These are phyloP conservation scores for Isabelozyma rhagii DNA, from an alignment of 805 yeast genomes.

Conservation along the genomic window DNA sequence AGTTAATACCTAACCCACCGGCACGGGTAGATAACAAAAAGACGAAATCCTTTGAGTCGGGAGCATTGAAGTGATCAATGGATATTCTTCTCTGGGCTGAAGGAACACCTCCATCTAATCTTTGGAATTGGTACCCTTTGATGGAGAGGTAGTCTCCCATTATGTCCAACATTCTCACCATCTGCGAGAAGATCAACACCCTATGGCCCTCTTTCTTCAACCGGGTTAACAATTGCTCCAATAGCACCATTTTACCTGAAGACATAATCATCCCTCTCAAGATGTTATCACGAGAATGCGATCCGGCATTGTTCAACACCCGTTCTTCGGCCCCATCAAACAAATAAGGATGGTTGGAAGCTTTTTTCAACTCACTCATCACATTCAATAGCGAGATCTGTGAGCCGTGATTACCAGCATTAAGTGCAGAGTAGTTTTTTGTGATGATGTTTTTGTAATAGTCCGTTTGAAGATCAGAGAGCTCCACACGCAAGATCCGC, in stretches of 20 bases:
- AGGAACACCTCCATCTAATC: slow-evolving; percentile 96
- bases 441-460: slow-evolving; percentile 93
- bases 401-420: slow-evolving; percentile 70
- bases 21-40: slow-evolving; percentile 93
- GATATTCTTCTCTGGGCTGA: slow-evolving; percentile 91
- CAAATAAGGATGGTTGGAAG: slow-evolving; percentile 94
- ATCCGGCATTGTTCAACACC: slow-evolving; percentile 64
- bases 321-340: slow-evolving; percentile 91
- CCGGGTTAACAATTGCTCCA: slow-evolving; percentile 83
- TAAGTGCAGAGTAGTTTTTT: slow-evolving; percentile 86
- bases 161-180: slow-evolving; percentile 95
- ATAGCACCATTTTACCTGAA: slow-evolving; percentile 95
- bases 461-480: slow-evolving; percentile 92
- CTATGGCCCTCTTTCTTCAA: slow-evolving; percentile 92
- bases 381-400: slow-evolving; percentile 85
- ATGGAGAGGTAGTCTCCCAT: slow-evolving; percentile 88
- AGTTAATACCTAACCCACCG: slow-evolving; percentile 96
- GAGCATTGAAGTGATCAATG: slow-evolving; percentile 94
- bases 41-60: slow-evolving; percentile 87
- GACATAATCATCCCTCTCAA: slow-evolving; percentile 94
- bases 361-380: slow-evolving; percentile 94
- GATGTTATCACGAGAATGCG: slow-evolving; percentile 68
- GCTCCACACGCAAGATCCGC: slow-evolving; percentile 89
- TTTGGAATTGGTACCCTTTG: slow-evolving; percentile 83
- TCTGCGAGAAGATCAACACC: slow-evolving; percentile 91